A percentile compares a stretch with the other conserved stretches of the same genome.
Evolutionary conservation across 164 flowering plant species (phyloP).

Genomic region (Magnolia officinalis): DNA sequence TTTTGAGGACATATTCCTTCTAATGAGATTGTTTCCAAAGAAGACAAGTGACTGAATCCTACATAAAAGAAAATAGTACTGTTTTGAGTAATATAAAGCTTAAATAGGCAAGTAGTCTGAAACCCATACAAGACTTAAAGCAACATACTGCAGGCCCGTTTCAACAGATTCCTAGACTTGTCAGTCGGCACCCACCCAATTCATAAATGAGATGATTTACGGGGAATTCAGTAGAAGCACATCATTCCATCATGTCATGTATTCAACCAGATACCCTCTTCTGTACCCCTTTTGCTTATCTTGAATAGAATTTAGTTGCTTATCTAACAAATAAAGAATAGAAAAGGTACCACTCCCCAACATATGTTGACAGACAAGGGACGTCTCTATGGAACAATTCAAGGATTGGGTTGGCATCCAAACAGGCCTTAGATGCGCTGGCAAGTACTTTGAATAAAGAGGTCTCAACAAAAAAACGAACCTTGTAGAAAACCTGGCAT

Average conservation of each 20-base stretch:
- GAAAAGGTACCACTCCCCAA: too few relatives aligned
- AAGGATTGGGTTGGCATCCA: neutral
- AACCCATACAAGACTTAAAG: neutral
- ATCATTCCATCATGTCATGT: too few relatives aligned
- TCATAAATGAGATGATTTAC: too few relatives aligned
- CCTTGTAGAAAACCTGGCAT: slow-evolving; percentile 98
- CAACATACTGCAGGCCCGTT: neutral
- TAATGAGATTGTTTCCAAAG: neutral
- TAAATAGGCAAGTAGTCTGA: neutral
- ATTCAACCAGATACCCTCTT: too few relatives aligned
- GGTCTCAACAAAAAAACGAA: slow-evolving; percentile 12
- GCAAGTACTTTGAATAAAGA: neutral
- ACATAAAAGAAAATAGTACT: neutral
- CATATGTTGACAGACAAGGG: too few relatives aligned
- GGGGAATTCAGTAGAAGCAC: too few relatives aligned
- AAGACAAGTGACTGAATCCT: neutral
- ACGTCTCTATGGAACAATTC: neutral
- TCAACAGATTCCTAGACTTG: too few relatives aligned
- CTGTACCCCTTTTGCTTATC: too few relatives aligned
- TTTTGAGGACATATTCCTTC: neutral
- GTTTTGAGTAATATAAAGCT: neutral
- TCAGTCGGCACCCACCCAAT: too few relatives aligned
- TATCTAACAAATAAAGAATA: too few relatives aligned
- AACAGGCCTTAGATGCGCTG: too few relatives aligned
- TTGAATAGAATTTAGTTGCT: too few relatives aligned